Percentiles rank a stretch among this genome's conserved stretches.
Evolutionary conservation across 164 flowering plant species (phyloP).

Genomic region (Pachysandra terminalis): DNA sequence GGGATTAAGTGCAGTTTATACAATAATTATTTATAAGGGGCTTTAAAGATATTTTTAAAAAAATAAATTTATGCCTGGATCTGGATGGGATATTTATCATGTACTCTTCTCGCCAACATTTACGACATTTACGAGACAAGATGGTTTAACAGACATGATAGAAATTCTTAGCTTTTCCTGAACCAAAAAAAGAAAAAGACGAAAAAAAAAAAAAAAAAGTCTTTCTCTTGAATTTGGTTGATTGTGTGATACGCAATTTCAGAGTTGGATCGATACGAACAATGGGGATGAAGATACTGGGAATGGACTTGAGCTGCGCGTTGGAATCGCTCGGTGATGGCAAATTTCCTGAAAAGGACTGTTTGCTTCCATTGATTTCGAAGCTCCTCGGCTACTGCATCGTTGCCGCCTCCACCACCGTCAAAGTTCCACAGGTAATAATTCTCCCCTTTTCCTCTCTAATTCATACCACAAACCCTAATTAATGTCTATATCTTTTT

Average conservation of each 20-base stretch:
- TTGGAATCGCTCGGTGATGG: slow-evolving; percentile 59
- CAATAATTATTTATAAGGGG: too few species aligned
- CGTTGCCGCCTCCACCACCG: slow-evolving; percentile 94
- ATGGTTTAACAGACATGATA: too few species aligned
- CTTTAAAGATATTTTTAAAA: too few species aligned
- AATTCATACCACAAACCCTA: neutral
- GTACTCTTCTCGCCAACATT: too few species aligned
- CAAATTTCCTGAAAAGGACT: slow-evolving; percentile 67
- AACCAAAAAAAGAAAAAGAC: too few species aligned
- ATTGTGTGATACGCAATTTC: neutral
- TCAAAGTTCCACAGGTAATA: slow-evolving; percentile 87
- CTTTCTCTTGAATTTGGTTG: too few species aligned
- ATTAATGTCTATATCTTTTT: neutral
- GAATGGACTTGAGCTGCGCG: slow-evolving; percentile 80
- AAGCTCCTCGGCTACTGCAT: slow-evolving; percentile 88
- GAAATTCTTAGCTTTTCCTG: too few species aligned
- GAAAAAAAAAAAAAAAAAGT: too few species aligned
- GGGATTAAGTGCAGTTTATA: too few species aligned
- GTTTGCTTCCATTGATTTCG: slow-evolving; percentile 85
- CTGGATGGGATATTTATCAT: too few species aligned
- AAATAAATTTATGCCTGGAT: too few species aligned
- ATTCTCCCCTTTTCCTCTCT: neutral
- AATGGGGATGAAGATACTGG: slow-evolving; percentile 54
- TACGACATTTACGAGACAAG: too few species aligned
- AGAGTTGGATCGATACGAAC: neutral